These are phyloP conservation scores for Cordyceps pruinosa DNA, from an alignment of 2,329 filamentous ascomycete genomes.

Conservation along the genomic window DNA sequence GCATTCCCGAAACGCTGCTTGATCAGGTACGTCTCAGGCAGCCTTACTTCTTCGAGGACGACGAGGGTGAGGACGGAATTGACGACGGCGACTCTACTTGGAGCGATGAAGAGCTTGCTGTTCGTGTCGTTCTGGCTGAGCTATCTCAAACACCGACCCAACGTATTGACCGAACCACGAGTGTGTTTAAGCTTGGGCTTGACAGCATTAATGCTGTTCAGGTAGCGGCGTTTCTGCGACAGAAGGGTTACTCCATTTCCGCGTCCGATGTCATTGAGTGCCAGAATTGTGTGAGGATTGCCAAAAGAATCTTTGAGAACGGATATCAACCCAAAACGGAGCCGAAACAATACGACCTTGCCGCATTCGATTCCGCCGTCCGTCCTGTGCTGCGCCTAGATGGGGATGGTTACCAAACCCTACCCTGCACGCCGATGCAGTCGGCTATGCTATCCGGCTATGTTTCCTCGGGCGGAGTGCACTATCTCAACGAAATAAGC, in stretches of 20 bases:
- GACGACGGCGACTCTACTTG: slow-evolving; percentile 9
- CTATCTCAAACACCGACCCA: slow-evolving; percentile 47
- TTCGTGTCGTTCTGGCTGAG: slow-evolving; percentile 50
- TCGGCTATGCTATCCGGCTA: slow-evolving; percentile 74
- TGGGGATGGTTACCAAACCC: slow-evolving; percentile 39
- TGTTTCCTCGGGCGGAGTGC: slow-evolving; percentile 53
- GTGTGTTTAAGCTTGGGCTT: slow-evolving; percentile 81
- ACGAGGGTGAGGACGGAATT: slow-evolving; percentile 11
- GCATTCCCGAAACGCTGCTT: slow-evolving; percentile 19
- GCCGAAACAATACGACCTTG: slow-evolving; percentile 30
- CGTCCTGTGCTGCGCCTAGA: slow-evolving; percentile 22
- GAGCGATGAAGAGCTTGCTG: slow-evolving; percentile 21
- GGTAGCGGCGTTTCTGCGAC: slow-evolving; percentile 61
- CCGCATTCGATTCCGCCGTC: slow-evolving; percentile 30
- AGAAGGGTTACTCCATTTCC: slow-evolving; percentile 49
- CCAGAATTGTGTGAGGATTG: slow-evolving; percentile 38
- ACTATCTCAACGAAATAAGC: slow-evolving; percentile 71
- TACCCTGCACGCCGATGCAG: slow-evolving; percentile 76
- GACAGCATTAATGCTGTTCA: slow-evolving; percentile 87
- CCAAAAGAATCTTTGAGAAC: slow-evolving; percentile 15
- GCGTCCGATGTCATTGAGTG: slow-evolving; percentile 69
- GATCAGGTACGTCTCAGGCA: slow-evolving; percentile 14
- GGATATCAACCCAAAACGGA: background rate
- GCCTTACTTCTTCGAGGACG: slow-evolving; percentile 19
- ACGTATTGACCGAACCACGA: slow-evolving; percentile 53